Percentiles rank a stretch among this genome's conserved stretches.
These are phyloP conservation scores for Fusarium papillatum DNA, from an alignment of 2,329 filamentous ascomycete genomes.

Conservation along the genomic window DNA sequence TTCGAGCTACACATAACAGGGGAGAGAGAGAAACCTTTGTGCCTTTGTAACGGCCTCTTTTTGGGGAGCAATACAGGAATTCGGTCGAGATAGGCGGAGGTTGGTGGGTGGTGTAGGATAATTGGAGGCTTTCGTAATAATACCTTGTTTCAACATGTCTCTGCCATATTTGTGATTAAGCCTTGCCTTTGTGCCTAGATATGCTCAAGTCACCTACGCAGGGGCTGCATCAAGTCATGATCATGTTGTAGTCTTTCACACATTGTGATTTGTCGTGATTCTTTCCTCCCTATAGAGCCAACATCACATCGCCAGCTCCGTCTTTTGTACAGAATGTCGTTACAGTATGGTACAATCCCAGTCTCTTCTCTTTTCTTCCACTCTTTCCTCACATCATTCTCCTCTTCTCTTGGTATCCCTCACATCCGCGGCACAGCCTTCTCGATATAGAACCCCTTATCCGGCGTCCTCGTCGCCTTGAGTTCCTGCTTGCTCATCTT, in stretches of 20 bases:
- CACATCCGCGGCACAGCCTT: constrained; percentile 54
- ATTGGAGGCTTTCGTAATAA: constrained; percentile 20
- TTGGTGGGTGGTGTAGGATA: constrained; percentile 38
- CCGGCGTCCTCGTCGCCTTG: constrained; percentile 78
- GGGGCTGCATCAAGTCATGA: background rate
- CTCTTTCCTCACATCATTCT: background rate
- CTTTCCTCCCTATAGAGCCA: constrained; percentile 8
- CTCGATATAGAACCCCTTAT: constrained; percentile 87
- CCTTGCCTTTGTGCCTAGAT: background rate
- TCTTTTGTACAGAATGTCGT: constrained; percentile 44
- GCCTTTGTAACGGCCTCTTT: constrained; percentile 7
- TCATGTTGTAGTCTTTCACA: constrained; percentile 7
- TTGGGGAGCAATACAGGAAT: constrained; percentile 7
- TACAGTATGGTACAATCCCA: constrained; percentile 49
- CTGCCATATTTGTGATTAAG: constrained; percentile 1
- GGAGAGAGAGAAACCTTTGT: background rate
- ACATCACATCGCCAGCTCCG: constrained; percentile 7
- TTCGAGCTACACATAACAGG: background rate
- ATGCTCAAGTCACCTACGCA: background rate
- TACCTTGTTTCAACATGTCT: constrained; percentile 21
- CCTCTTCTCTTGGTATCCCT: background rate
- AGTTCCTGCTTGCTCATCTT: constrained; percentile 77
- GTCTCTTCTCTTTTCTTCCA: constrained; percentile 1
- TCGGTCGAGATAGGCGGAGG: constrained; percentile 18
- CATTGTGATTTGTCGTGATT: constrained; percentile 22